Conservation (phyloP, 140 eudicot species). For the Anethum foeniculum region DNA sequence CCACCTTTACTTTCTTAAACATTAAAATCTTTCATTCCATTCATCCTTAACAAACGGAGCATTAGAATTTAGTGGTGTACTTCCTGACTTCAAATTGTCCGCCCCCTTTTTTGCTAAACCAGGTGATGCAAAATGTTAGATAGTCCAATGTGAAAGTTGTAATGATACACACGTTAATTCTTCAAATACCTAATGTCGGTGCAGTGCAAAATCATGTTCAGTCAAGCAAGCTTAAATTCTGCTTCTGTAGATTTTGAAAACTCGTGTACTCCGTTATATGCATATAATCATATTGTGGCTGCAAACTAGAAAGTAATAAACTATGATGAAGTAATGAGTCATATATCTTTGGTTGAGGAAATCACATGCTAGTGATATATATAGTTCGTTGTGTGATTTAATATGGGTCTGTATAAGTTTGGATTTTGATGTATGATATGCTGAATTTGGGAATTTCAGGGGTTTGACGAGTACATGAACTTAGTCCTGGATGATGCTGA, state of each 20-base stretch:
- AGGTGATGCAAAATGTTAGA: neutral
- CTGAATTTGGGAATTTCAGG: constrained; percentile 26
- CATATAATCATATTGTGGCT: neutral
- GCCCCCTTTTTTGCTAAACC: neutral
- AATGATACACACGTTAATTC: neutral
- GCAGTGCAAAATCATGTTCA: neutral
- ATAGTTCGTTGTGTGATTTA: neutral
- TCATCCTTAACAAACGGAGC: neutral
- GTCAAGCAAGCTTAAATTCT: neutral
- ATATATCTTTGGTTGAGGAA: neutral
- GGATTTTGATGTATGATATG: neutral
- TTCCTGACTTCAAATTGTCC: neutral
- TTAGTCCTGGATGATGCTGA: constrained; percentile 91
- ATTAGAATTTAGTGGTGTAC: neutral
- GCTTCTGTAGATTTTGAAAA: neutral
- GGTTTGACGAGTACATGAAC: constrained; percentile 98
- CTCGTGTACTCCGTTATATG: neutral
- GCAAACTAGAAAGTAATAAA: neutral
- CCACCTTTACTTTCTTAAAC: neutral
- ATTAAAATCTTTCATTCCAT: neutral
- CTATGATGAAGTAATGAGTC: neutral
- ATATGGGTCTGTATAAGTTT: neutral
- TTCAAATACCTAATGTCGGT: neutral
- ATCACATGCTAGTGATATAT: neutral
- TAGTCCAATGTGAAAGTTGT: neutral